Evolutionary conservation across 805 yeast species (phyloP).

Genomic region (Starmerella potacharoeniae): DNA sequence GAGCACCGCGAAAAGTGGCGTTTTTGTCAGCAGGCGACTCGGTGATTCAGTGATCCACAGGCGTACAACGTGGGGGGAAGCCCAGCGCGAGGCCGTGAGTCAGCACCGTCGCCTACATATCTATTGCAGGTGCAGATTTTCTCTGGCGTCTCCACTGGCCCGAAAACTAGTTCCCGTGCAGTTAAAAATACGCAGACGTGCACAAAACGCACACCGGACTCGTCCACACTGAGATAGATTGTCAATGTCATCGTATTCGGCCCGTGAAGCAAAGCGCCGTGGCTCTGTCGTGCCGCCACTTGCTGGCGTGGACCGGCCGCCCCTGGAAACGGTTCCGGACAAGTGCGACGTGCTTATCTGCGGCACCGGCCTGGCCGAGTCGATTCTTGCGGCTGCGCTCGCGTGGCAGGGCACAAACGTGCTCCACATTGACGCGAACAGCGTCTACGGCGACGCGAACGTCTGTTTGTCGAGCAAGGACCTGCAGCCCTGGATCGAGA

Average conservation of each 20-base stretch:
- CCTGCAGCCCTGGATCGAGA: constrained; percentile 66
- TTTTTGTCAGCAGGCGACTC: neutral
- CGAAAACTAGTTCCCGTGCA: neutral
- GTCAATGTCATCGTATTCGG: constrained; percentile 32
- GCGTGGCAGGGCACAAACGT: constrained; percentile 99
- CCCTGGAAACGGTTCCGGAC: constrained; percentile 35
- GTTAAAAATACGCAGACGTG: neutral
- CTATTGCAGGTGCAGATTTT: constrained; percentile 14
- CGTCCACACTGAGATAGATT: neutral
- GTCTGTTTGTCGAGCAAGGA: constrained; percentile 85
- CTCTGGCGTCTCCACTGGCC: constrained; percentile 3
- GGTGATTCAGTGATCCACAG: neutral
- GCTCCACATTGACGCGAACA: constrained; percentile 73
- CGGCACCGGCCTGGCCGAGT: constrained; percentile 87
- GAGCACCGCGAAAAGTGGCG: neutral
- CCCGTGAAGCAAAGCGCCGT: constrained; percentile 30
- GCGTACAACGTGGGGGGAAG: constrained; percentile 1
- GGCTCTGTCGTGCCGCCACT: constrained; percentile 33
- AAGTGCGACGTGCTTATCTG: constrained; percentile 78
- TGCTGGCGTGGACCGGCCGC: constrained; percentile 30
- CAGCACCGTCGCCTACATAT: constrained; percentile 10
- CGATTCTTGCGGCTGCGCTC: constrained; percentile 81
- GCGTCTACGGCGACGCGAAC: constrained; percentile 78
- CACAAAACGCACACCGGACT: neutral
- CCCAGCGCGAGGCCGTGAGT: constrained; percentile 9